phyloP scores from a whole-genome alignment of 78 protist species.

The Dictyostelium intermedium region DNA sequence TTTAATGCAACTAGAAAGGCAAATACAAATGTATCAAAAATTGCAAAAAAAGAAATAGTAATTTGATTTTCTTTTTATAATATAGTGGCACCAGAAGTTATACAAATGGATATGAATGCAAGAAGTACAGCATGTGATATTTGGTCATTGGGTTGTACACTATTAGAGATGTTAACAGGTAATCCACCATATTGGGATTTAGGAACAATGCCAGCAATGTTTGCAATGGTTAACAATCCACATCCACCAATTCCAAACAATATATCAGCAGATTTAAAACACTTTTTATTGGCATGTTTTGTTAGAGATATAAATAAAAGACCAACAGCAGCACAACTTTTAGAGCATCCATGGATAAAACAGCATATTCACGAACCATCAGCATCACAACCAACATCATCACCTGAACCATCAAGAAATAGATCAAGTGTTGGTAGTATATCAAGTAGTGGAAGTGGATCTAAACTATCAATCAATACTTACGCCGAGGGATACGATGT shows the following conservation, averaged over 20 bases:
- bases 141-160: constrained; percentile 89
- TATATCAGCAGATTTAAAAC: constrained; percentile 53
- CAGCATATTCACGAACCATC: not conserved
- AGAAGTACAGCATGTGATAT: constrained; percentile 83
- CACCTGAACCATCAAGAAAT: not conserved
- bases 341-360: constrained; percentile 77
- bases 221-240: constrained; percentile 91
- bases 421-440: not conserved
- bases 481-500: not conserved
- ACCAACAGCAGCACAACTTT: constrained; percentile 66
- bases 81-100: constrained; percentile 98
- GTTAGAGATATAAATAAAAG: constrained; percentile 53
- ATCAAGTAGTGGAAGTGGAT: not conserved
- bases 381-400: not conserved
- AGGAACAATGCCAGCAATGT: constrained; percentile 96
- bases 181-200: constrained; percentile 94
- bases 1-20: constrained; percentile 20
- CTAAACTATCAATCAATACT: not conserved
- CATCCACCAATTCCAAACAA: constrained; percentile 67
- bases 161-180: constrained; percentile 86
- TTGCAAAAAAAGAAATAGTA: constrained; percentile 21
- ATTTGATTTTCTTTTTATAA: no score
- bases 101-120: constrained; percentile 86
- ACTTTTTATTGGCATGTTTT: constrained; percentile 57
- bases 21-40: not conserved